Base-by-base conservation (phyloP, 371 early-diverging fungal genomes). In the Funneliformis caledonium region DNA sequence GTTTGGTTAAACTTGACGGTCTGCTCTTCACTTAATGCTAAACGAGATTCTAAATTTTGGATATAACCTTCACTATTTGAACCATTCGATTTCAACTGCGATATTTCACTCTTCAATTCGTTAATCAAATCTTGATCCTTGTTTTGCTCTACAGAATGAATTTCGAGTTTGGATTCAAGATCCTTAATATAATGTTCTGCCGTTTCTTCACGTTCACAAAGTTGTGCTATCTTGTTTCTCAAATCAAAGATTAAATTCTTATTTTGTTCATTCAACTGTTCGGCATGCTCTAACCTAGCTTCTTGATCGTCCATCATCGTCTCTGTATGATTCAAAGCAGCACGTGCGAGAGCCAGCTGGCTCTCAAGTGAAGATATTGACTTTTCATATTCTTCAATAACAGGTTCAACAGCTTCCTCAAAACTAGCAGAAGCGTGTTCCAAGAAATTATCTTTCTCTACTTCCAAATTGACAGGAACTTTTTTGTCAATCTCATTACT, bases 311-410 rank as follows among this genome's bases (percentile, higher is more conserved):
- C 82, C 73, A 85, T 82, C 0, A 84, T 85, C 42, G 83, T 86
- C 62, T 88, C 86, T 0, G 89, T 85, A 72, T 88, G 88, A 72
- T 83, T 85, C 11, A 88, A 65, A 8, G 87, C 90, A 26, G 89
- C 89, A 26, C 85, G 82, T 2, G 88, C 78, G 82, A 89, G 81
- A 33, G 88, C 65, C 2, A 93, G 76, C 43, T 91, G 88, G 0
- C 88, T 86, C 81, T 91, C 92, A 19, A 91, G 82, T 0, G 84
- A 85, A 0, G 91, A 85, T 4, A 91, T 88, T 59, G 87, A 88
- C 80, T 92, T 93, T 82, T 91, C 92, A 75, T 92, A 91, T 81
- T 93, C 91, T 82, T 91, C 91, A 81, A 92, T 91, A 43, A 93
- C 91, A 14, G 93, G 91, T 56, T 91, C 93, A 12, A 92, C 92